Percentiles rank a stretch among this genome's conserved stretches.
These are phyloP conservation scores for Penicillium macrosclerotiorum DNA, from an alignment of 495 filamentous ascomycete species.

Conservation along the genomic window DNA sequence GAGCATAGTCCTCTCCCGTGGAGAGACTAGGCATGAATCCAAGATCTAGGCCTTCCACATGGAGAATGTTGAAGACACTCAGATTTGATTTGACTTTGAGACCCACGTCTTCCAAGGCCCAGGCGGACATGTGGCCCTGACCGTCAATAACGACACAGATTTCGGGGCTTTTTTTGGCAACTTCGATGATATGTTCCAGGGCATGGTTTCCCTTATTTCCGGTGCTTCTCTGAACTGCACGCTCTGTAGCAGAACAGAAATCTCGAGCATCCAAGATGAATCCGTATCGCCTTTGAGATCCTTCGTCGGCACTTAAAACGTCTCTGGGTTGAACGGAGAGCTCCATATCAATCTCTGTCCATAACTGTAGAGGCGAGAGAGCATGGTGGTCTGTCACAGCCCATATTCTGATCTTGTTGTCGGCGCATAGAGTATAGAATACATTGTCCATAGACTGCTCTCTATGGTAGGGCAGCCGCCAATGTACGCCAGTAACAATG, in stretches of 20 bases:
- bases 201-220: constrained; percentile 64
- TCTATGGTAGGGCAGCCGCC: constrained; percentile 71
- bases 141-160: constrained; percentile 84
- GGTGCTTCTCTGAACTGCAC: constrained; percentile 62
- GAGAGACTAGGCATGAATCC: constrained; percentile 54
- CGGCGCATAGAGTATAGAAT: constrained; percentile 89
- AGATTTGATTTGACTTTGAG: constrained; percentile 64
- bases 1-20: constrained; percentile 58
- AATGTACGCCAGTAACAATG: constrained; percentile 77
- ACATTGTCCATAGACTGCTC: constrained; percentile 84
- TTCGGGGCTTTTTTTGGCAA: constrained; percentile 83
- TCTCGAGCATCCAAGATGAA: constrained; percentile 85
- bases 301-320: constrained; percentile 24
- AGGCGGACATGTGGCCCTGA: constrained; percentile 84
- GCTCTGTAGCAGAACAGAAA: constrained; percentile 72
- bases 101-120: constrained; percentile 89
- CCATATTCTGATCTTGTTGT: constrained; percentile 83
- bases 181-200: constrained; percentile 79
- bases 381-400: constrained; percentile 71
- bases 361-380: constrained; percentile 68
- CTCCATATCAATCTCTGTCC: constrained; percentile 78
- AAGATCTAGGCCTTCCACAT: constrained; percentile 69
- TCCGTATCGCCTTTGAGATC: constrained; percentile 58
- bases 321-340: constrained; percentile 66
- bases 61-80: constrained; percentile 84